Base-by-base conservation (phyloP, 225 moss, liverwort and hornwort genomes). In the Asterella californica region DNA sequence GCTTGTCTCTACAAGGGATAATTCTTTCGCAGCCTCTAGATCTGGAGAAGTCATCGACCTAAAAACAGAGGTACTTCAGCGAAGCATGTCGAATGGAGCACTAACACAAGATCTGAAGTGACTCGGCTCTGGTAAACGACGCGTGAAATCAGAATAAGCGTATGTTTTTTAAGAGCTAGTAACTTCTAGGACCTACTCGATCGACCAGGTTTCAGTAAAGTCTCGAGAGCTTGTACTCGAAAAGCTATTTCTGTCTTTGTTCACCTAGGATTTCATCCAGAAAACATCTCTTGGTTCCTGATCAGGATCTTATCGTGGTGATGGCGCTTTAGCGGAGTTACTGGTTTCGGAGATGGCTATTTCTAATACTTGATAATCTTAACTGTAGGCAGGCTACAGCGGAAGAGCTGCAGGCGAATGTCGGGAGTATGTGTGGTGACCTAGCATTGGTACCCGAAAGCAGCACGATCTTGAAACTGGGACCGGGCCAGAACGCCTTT, bases 361-460 rank as follows among this genome's bases (percentile, higher is more conserved):
- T 59, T 50, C 60, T 79, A 50, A 83, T 42, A 75, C 2, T 68
- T 29, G 11, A 74, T 66, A 14, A 7, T 52, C 34, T 61, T 60
- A 69, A 69, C 30, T 77, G 65, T 79, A 77, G 61, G 78, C 81
- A 84, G 84, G 84, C 75, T 15, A 60, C 78, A 78, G 84, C 84
- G 33, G 84, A 81, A 42, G 78, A 75, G 69, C 74, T 84, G 24
- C 36, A 75, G 24, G 29, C 47, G 25, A 75, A 50, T 17, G 61
- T 54, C 15, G 89, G 89, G 71, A 91, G 83, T 54, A 83, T 92
- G 87, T 90, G 91, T 74, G 88, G 91, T 67, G 87, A 89, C 79
- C 75, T 94, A 83, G 92, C 94, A 18, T 79, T 88, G 33, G 78
- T 81, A 27, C 74, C 83, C 37, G 88, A 91, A 81, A 82, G 69